Conservation (phyloP, 768 basidiomycete genomes). For the Punctularia strigosozonata region DNA sequence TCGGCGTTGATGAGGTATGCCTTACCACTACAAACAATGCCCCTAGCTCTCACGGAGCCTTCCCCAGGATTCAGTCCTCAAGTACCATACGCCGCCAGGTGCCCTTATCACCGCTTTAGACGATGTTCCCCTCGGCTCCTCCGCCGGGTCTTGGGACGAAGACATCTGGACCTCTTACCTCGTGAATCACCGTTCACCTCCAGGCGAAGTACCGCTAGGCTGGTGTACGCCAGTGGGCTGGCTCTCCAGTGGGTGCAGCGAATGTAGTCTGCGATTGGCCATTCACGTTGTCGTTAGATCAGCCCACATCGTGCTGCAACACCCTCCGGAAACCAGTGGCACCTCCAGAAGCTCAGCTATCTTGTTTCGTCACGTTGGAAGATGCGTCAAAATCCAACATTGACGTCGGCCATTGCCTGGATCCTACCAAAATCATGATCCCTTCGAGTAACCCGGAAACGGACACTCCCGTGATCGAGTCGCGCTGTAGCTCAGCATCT, state of each 20-base stretch:
- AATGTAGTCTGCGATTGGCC: no score
- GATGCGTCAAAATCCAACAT: no score
- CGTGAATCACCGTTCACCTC: conserved; percentile 6
- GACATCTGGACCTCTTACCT: conserved; percentile 39
- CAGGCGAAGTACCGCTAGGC: conserved; percentile 3
- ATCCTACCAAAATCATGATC: not conserved
- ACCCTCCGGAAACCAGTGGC: not conserved
- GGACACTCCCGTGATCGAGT: no score
- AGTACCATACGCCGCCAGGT: conserved; percentile 41
- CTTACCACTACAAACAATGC: not conserved
- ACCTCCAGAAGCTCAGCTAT: not conserved
- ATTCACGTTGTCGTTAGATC: no score
- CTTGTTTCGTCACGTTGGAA: not conserved
- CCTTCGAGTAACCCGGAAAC: no score
- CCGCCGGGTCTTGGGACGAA: conserved; percentile 8
- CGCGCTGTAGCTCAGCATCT: conserved; percentile 28
- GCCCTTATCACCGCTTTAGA: conserved; percentile 55
- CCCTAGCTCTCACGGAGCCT: conserved; percentile 4
- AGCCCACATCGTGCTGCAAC: not conserved
- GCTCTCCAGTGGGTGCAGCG: no score
- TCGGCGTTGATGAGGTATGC: conserved; percentile 42
- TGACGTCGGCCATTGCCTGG: not conserved
- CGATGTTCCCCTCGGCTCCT: conserved; percentile 35
- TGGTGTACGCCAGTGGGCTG: conserved; percentile 8
- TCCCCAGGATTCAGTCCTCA: conserved; percentile 48